Evolutionary conservation across 1,139 yeast species (phyloP), one percentile per base, ranked within the genome.

Genomic region (Martiniozyma asiatica): DNA sequence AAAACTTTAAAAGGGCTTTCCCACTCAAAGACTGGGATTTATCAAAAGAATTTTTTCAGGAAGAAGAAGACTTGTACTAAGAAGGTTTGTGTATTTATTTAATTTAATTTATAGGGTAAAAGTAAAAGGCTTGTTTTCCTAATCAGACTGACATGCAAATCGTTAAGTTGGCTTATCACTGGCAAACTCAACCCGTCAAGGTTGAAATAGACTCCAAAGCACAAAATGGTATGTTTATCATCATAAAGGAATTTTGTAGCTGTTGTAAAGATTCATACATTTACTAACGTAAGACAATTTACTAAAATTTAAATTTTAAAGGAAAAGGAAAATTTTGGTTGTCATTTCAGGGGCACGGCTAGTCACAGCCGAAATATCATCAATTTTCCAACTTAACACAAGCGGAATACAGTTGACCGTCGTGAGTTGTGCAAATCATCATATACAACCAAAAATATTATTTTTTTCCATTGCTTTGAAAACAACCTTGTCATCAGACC

Each of bases 361-460:
- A 78, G 97, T 87, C 95, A 87, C 72, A 84, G 96, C 96, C 96
- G 65, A 59, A 60, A 57, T 73, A 61, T 87, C 97, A 87, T 87
- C 97, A 87, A 69, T 56, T 84, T 73, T 68, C 62, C 70, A 70
- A 68, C 73, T 68, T 71, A 74, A 77, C 51, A 65, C 63, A 66
- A 68, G 66, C 65, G 68, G 68, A 66, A 59, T 71, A 68, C 94
- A 85, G 97, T 80, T 78, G 97, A 87, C 97, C 97, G 97, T 87
- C 97, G 97, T 87, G 97, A 87, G 76, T 65, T 71, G 81, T 82
- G 89, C 80, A 61, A 65, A 63, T 77, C 92, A 79, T 82, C 96
- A 85, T 85, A 68, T 76, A 79, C 79, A 56, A 24, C n/a, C 23
- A 10, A 7, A 17, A 25, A 25, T 15, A 11, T 15, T 10, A 11